These are phyloP conservation scores for Pulveroboletus sp. DNA, from an alignment of 768 basidiomycete species.

Conservation along the genomic window DNA sequence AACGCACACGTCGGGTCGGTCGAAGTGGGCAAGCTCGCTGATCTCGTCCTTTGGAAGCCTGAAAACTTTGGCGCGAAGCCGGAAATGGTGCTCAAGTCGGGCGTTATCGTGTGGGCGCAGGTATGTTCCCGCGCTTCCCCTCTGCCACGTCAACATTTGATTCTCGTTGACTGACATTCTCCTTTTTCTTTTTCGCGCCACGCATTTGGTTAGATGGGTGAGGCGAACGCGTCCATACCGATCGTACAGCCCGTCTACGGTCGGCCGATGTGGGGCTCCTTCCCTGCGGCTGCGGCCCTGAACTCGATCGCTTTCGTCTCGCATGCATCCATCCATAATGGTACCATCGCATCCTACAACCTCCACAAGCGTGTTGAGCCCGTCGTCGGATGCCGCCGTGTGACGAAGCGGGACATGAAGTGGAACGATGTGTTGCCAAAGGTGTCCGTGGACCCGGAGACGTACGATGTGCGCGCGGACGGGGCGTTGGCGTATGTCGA, in stretches of 20 bases:
- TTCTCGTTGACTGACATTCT: too few relatives aligned
- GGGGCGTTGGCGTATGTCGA: constrained; percentile 70
- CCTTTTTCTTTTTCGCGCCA: too few relatives aligned
- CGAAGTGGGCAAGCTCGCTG: constrained; percentile 77
- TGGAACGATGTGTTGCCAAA: constrained; percentile 79
- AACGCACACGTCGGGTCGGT: constrained; percentile 83
- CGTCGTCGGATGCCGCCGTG: constrained; percentile 67
- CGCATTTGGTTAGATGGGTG: constrained; percentile 62
- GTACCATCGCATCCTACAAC: constrained; percentile 58
- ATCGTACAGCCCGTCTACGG: constrained; percentile 86
- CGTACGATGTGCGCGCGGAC: constrained; percentile 79
- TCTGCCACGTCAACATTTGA: too few relatives aligned
- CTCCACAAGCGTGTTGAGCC: constrained; percentile 70
- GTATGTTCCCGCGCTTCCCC: constrained; percentile 32
- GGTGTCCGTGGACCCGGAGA: constrained; percentile 91
- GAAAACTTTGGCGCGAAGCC: constrained; percentile 91
- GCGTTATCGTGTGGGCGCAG: constrained; percentile 88
- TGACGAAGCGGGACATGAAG: constrained; percentile 91
- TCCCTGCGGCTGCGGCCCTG: constrained; percentile 71
- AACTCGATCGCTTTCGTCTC: constrained; percentile 90
- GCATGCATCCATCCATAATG: constrained; percentile 55
- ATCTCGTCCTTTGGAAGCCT: constrained; percentile 94
- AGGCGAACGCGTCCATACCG: constrained; percentile 94
- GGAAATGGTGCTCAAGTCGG: constrained; percentile 92
- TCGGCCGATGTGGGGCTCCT: constrained; percentile 91